These are phyloP conservation scores for Cochlearia excelsa DNA, from an alignment of 345 rosid genomes.

Conservation along the genomic window DNA sequence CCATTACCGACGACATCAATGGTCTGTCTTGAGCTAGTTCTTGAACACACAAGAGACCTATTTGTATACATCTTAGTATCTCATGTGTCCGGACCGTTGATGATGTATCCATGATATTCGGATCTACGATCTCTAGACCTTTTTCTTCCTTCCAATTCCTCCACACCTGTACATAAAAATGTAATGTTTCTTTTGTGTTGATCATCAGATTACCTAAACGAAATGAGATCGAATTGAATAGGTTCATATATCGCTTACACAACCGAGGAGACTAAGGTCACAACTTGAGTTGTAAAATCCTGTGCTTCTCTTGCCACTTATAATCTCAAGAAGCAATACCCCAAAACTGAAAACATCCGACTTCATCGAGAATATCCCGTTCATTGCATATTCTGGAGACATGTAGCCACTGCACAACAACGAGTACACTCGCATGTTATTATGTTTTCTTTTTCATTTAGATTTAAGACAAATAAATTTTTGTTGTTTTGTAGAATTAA, in stretches of 20 bases:
- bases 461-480: background rate
- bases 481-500: background rate
- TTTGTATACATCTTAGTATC: constrained; percentile 64
- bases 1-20: constrained; percentile 46
- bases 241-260: constrained; percentile 44
- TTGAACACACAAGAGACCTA: constrained; percentile 76
- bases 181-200: background rate
- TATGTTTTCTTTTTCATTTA: background rate
- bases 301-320: constrained; percentile 60
- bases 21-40: constrained; percentile 71
- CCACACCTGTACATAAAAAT: constrained; percentile 49
- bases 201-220: background rate
- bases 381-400: constrained; percentile 46
- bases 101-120: constrained; percentile 30
- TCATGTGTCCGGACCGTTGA: constrained; percentile 29
- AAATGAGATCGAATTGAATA: background rate
- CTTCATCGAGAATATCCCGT: constrained; percentile 59
- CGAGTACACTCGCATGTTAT: background rate
- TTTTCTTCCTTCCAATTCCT: constrained; percentile 8
- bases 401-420: constrained; percentile 42
- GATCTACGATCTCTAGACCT: constrained; percentile 61
- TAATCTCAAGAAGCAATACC: constrained; percentile 70
- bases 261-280: constrained; percentile 57
- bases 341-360: constrained; percentile 33
- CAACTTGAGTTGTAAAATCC: constrained; percentile 36